Percentiles rank a stretch among this genome's conserved stretches.
These are phyloP conservation scores for Zygotorulaspora danielsina DNA, from an alignment of 805 yeast genomes.

Conservation along the genomic window DNA sequence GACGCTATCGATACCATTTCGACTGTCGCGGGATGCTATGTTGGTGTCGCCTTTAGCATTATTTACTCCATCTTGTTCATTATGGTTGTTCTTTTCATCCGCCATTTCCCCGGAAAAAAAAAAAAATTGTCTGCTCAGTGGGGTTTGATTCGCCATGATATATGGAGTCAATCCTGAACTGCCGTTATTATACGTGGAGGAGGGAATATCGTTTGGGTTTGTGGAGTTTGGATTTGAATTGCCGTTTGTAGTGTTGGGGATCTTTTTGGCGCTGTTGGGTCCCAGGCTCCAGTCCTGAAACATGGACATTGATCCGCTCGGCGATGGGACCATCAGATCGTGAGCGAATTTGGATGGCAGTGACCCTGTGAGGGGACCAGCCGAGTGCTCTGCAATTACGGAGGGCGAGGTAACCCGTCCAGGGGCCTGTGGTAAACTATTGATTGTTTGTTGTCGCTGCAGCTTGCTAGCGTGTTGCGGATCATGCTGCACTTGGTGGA, in stretches of 20 bases:
- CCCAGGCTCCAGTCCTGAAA: constrained; percentile 34
- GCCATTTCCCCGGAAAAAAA: constrained; percentile 26
- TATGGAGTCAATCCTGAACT: constrained; percentile 34
- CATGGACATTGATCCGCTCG: constrained; percentile 30
- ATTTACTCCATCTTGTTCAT: too few relatives aligned
- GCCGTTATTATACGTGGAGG: constrained; percentile 19
- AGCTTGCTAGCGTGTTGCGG: constrained; percentile 2
- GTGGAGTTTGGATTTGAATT: constrained; percentile 1
- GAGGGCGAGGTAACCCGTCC: constrained; percentile 11
- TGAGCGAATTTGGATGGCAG: constrained; percentile 35
- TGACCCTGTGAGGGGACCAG: constrained; percentile 29
- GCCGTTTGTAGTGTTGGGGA: constrained; percentile 3
- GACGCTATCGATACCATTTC: background rate
- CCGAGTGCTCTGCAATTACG: constrained; percentile 17
- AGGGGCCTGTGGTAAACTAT: constrained; percentile 6
- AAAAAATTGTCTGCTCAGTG: constrained; percentile 27
- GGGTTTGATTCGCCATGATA: constrained; percentile 29
- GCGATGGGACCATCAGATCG: constrained; percentile 34
- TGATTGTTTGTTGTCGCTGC: too few relatives aligned
- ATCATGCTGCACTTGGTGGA: background rate
- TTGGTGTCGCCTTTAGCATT: too few relatives aligned
- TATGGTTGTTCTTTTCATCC: constrained; percentile 8
- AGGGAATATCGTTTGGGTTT: constrained; percentile 5
- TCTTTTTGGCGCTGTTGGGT: constrained; percentile 13
- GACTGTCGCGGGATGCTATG: too few relatives aligned